Evolutionary conservation across 2,329 filamentous ascomycete species (phyloP).

Genomic region (Pleoardoris graminearum): DNA sequence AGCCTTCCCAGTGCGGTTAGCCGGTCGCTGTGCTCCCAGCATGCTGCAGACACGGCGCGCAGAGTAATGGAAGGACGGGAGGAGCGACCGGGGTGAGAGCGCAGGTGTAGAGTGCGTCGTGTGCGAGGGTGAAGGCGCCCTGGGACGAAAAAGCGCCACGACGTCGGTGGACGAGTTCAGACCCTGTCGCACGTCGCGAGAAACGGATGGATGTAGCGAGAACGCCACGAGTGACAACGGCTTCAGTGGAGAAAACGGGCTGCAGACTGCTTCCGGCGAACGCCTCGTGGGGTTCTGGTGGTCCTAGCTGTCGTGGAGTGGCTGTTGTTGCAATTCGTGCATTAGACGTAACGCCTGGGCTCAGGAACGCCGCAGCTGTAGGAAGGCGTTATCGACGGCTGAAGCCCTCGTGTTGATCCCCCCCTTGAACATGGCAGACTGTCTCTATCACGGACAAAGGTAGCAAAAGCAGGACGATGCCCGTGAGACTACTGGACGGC

Average conservation of each 20-base stretch:
- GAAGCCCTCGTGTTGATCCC: too few species aligned
- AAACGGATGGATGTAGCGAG: neutral
- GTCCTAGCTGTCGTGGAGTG: neutral
- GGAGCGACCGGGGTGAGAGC: constrained; percentile 9
- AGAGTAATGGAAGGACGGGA: neutral
- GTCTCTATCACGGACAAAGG: too few species aligned
- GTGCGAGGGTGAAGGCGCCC: constrained; percentile 9
- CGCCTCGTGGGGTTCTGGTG: neutral
- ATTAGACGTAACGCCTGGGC: too few species aligned
- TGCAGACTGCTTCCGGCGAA: constrained; percentile 4
- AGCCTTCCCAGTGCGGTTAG: constrained; percentile 10
- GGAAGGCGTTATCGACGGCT: too few species aligned
- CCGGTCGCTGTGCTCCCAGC: neutral
- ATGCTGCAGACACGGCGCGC: constrained; percentile 6
- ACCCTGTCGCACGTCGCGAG: constrained; percentile 10
- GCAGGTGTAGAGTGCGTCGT: constrained; percentile 2
- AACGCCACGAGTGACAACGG: constrained; percentile 6
- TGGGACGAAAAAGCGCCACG: constrained; percentile 18
- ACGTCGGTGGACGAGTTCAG: constrained; percentile 14
- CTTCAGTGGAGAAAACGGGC: constrained; percentile 8
- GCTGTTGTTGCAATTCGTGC: neutral
- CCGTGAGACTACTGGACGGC: too few species aligned
- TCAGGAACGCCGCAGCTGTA: constrained; percentile 2
- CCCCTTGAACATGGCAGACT: too few species aligned
- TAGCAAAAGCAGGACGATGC: too few species aligned